phyloP scores from a whole-genome alignment of 1,284 basidiomycete species.

The Sanghuangporus sanghuang region DNA sequence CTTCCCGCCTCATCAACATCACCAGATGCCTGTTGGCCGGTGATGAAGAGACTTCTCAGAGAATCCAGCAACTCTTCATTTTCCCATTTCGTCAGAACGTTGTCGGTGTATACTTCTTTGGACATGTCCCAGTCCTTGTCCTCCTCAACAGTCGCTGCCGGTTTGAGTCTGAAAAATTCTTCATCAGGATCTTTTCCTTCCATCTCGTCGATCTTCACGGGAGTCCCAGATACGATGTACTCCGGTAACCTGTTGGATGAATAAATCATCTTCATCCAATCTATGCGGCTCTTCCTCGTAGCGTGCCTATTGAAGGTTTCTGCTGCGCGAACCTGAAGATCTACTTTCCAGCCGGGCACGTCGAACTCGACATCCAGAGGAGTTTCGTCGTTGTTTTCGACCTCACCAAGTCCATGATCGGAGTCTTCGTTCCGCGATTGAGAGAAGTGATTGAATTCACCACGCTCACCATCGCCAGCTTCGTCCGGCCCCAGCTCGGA shows the following conservation, averaged over 20 bases:
- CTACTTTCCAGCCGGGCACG: conserved; percentile 75
- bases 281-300: conserved; percentile 40
- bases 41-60: conserved; percentile 89
- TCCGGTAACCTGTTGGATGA: conserved; percentile 63
- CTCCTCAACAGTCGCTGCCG: conserved; percentile 31
- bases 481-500: conserved; percentile 55
- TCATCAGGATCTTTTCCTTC: conserved; percentile 39
- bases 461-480: conserved; percentile 24
- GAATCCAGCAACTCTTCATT: conserved; percentile 83
- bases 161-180: conserved; percentile 71
- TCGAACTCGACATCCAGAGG: conserved; percentile 6
- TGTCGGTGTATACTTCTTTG: conserved; percentile 49
- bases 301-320: conserved; percentile 35
- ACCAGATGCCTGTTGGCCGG: conserved; percentile 48
- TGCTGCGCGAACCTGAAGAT: conserved; percentile 59
- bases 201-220: conserved; percentile 27
- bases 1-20: conserved; percentile 43
- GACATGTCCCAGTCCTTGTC: conserved; percentile 67
- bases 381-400: neutral
- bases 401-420: conserved; percentile 19
- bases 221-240: conserved; percentile 53
- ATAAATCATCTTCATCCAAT: conserved; percentile 90
- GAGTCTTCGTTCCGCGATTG: conserved; percentile 37
- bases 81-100: conserved; percentile 72
- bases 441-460: neutral